These are phyloP conservation scores for Tetratostichococcus sp. DNA, from an alignment of 139 green algal genomes.

Conservation along the genomic window DNA sequence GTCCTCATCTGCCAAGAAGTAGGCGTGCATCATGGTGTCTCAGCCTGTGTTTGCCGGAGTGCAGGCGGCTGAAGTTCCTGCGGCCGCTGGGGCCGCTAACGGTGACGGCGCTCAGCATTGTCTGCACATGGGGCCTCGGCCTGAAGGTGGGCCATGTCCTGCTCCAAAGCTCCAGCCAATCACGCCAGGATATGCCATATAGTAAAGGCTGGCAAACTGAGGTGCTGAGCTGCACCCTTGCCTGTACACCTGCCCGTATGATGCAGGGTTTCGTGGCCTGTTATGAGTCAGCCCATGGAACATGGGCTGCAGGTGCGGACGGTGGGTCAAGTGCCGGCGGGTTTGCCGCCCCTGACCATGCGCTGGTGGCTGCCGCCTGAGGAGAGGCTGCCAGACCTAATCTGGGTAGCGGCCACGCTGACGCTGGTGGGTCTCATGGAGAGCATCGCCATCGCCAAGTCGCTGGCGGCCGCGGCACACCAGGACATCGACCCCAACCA, in stretches of 20 bases:
- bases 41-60: not conserved
- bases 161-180: no score
- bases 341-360: slow-evolving; percentile 14
- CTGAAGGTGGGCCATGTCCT: slow-evolving; percentile 39
- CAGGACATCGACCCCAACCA: slow-evolving; percentile 62
- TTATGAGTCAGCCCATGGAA: no score
- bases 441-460: slow-evolving; percentile 62
- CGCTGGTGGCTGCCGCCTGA: slow-evolving; percentile 3
- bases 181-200: no score
- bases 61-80: slow-evolving; percentile 9
- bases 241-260: no score
- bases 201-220: not conserved
- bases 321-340: slow-evolving; percentile 14
- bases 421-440: slow-evolving; percentile 63
- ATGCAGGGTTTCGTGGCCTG: no score
- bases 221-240: not conserved
- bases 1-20: no score
- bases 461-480: slow-evolving; percentile 57
- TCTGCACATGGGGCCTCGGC: slow-evolving; percentile 11
- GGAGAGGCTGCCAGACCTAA: slow-evolving; percentile 6
- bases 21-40: no score
- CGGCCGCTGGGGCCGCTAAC: slow-evolving; percentile 18
- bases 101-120: slow-evolving; percentile 60
- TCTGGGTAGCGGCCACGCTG: slow-evolving; percentile 13
- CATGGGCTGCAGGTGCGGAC: not conserved